Evolutionary conservation across 2,329 filamentous ascomycete species (phyloP).

Genomic region (Nigrograna mackinnonii): DNA sequence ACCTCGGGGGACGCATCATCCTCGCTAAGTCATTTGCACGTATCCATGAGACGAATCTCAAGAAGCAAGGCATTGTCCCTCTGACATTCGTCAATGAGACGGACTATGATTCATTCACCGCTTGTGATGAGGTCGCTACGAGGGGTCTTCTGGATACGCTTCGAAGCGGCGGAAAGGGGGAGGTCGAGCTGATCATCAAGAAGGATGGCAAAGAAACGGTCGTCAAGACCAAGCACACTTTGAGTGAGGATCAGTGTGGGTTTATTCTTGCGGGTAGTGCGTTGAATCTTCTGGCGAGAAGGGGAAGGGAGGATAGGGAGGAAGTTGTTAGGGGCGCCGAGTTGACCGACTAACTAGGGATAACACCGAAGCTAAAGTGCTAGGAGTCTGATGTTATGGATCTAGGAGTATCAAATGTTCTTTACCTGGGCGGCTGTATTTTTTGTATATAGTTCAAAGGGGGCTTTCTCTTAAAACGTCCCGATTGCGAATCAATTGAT

Average conservation of each 20-base stretch:
- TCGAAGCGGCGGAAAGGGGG: constrained; percentile 73
- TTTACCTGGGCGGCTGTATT: too few relatives aligned
- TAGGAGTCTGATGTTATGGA: too few relatives aligned
- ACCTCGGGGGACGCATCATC: constrained; percentile 82
- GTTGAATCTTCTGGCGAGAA: constrained; percentile 80
- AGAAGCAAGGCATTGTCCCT: constrained; percentile 96
- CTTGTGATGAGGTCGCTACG: constrained; percentile 82
- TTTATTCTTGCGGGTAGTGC: constrained; percentile 95
- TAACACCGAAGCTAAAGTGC: not conserved
- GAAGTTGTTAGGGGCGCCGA: constrained; percentile 40
- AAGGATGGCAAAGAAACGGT: constrained; percentile 65
- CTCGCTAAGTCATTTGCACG: constrained; percentile 86
- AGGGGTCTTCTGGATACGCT: constrained; percentile 84
- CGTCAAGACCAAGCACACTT: constrained; percentile 81
- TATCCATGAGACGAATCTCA: constrained; percentile 94
- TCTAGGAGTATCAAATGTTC: too few relatives aligned
- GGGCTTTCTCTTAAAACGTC: too few relatives aligned
- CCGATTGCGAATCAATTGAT: too few relatives aligned
- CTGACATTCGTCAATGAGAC: constrained; percentile 86
- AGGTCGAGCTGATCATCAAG: constrained; percentile 65
- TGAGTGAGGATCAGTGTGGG: constrained; percentile 86
- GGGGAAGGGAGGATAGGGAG: constrained; percentile 46
- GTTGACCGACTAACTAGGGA: constrained; percentile 39
- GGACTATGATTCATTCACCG: constrained; percentile 83
- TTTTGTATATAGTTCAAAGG: too few relatives aligned